These are phyloP conservation scores for Haplosporangium gracile DNA, from an alignment of 192 early-diverging fungal species.

Conservation along the genomic window DNA sequence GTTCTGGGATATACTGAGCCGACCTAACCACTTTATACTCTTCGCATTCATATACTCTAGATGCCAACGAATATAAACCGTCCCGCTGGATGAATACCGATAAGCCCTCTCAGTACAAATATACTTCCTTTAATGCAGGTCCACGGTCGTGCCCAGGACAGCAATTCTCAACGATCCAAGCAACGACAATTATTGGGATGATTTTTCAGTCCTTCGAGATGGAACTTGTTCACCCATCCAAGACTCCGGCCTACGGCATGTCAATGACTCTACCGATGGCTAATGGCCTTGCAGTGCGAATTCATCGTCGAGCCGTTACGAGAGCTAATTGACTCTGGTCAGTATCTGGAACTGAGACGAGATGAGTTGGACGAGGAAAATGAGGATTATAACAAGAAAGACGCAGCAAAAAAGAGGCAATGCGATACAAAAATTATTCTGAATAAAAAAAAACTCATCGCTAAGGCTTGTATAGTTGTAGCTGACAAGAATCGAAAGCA, in stretches of 20 bases:
- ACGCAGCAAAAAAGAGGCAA: too few species aligned
- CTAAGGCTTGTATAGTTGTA: too few species aligned
- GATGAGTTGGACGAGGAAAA: too few species aligned
- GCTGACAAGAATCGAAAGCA: too few species aligned
- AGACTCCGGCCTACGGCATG: neutral
- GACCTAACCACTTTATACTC: neutral
- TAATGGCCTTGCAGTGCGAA: neutral
- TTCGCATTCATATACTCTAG: neutral
- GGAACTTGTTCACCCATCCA: neutral
- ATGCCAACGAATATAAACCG: slow-evolving; percentile 70
- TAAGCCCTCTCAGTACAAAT: neutral
- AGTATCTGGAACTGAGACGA: too few species aligned
- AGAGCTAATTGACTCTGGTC: neutral
- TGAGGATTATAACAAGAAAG: too few species aligned
- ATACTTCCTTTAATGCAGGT: neutral
- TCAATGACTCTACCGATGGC: neutral
- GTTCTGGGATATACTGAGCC: neutral
- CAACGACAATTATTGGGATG: neutral
- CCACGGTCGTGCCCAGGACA: neutral
- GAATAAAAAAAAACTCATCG: too few species aligned
- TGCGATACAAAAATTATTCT: too few species aligned
- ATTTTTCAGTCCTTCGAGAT: slow-evolving; percentile 15
- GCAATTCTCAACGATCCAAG: neutral
- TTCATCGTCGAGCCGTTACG: neutral
- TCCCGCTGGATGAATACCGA: slow-evolving; percentile 51